A percentile compares a stretch with the other conserved stretches of the same genome.
Evolutionary conservation across 495 filamentous ascomycete genomes (phyloP).

Genomic region (Aspergillus egyptiacus): DNA sequence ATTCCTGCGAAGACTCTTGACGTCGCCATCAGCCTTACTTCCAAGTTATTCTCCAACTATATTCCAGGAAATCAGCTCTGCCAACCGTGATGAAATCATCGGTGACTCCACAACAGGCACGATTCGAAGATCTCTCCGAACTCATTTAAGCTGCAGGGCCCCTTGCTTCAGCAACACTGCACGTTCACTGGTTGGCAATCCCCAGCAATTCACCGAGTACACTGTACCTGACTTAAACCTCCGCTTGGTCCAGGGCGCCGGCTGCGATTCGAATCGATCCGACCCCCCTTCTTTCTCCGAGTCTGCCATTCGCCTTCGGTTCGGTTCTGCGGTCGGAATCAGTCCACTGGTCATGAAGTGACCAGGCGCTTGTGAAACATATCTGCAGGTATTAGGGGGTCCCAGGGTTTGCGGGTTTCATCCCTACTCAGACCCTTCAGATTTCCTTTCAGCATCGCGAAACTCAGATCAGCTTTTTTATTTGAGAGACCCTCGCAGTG

Average conservation of each 20-base stretch:
- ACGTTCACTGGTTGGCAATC: slow-evolving; percentile 6
- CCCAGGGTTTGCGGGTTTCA: slow-evolving; percentile 7
- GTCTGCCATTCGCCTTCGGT: neutral
- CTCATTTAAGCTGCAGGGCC: slow-evolving; percentile 7
- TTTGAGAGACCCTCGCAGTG: too few relatives aligned
- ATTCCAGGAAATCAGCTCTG: too few relatives aligned
- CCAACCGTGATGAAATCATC: neutral
- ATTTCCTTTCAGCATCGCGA: neutral
- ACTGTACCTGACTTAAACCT: slow-evolving; percentile 13
- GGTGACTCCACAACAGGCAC: neutral
- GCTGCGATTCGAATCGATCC: slow-evolving; percentile 1
- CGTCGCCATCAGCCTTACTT: slow-evolving; percentile 1
- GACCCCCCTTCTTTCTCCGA: neutral
- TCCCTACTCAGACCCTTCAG: slow-evolving; percentile 4
- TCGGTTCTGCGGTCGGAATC: slow-evolving; percentile 8
- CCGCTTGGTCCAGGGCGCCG: slow-evolving; percentile 1
- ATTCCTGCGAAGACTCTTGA: neutral
- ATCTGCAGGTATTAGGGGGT: slow-evolving; percentile 19
- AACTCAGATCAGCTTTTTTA: too few relatives aligned
- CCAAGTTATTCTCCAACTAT: too few relatives aligned
- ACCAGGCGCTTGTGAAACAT: slow-evolving; percentile 21
- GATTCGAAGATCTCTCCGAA: neutral
- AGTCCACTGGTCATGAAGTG: slow-evolving; percentile 8
- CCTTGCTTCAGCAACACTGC: slow-evolving; percentile 14
- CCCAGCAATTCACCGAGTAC: slow-evolving; percentile 1